These are phyloP conservation scores for Trichoderma sp. DNA, from an alignment of 2,329 filamentous ascomycete species.

Conservation along the genomic window DNA sequence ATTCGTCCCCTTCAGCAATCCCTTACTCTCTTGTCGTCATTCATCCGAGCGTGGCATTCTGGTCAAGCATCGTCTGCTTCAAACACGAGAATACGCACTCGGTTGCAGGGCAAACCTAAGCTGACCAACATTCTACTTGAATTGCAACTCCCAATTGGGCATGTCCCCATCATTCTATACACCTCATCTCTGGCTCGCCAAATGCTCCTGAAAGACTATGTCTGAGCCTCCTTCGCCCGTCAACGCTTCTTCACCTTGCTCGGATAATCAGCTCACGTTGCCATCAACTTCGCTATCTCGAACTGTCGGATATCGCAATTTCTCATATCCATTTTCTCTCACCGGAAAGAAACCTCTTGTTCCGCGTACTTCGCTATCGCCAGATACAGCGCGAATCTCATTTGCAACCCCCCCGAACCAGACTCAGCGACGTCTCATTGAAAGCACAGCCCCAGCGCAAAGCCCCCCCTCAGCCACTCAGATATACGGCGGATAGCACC, in stretches of 20 bases:
- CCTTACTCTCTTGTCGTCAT: neutral
- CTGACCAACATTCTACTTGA: neutral
- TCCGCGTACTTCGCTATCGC: neutral
- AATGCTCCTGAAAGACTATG: constrained; percentile 18
- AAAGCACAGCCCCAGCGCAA: neutral
- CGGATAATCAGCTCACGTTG: neutral
- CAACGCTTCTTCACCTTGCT: constrained; percentile 9
- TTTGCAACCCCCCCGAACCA: neutral
- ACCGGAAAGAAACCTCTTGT: neutral
- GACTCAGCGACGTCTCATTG: neutral
- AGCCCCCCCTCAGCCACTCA: neutral
- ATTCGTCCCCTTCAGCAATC: neutral
- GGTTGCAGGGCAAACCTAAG: too few relatives aligned
- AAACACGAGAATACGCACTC: neutral
- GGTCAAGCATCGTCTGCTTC: neutral
- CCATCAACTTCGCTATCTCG: neutral
- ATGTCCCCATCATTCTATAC: neutral
- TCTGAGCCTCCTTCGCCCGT: constrained; percentile 16
- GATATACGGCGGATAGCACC: constrained; percentile 18
- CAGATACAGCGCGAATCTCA: neutral
- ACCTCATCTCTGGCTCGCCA: neutral
- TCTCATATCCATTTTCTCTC: constrained; percentile 25
- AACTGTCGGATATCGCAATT: constrained; percentile 22
- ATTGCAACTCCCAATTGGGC: neutral
- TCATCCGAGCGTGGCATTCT: neutral